phyloP scores from a whole-genome alignment of 2,329 filamentous ascomycete genomes.

The Aspergillus sp. region DNA sequence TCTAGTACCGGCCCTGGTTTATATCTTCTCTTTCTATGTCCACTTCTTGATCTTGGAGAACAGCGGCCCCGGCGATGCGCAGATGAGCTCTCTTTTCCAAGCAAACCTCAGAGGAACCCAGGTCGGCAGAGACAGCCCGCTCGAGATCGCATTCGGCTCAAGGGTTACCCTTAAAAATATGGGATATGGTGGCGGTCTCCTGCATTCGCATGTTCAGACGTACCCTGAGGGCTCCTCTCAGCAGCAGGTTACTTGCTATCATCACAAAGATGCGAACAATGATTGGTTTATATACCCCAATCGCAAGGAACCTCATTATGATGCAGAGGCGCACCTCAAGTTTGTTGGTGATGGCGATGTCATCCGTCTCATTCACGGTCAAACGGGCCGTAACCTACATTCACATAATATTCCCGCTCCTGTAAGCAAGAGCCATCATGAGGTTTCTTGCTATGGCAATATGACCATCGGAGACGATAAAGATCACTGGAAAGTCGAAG shows the following conservation, averaged over 20 bases:
- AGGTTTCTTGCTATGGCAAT: conserved; percentile 96
- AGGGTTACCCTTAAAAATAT: conserved; percentile 96
- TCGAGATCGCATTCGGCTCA: conserved; percentile 88
- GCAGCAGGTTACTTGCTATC: conserved; percentile 98
- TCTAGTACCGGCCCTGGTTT: conserved; percentile 82
- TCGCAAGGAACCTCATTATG: conserved; percentile 71
- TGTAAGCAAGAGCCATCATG: conserved; percentile 81
- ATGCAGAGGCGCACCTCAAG: conserved; percentile 66
- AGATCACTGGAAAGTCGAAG: conserved; percentile 94
- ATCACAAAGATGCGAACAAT: conserved; percentile 99
- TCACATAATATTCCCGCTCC: conserved; percentile 89
- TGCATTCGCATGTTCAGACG: conserved; percentile 95
- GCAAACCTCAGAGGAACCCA: conserved; percentile 92
- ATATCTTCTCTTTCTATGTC: conserved; percentile 91
- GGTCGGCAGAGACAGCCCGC: conserved; percentile 89
- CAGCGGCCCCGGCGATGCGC: conserved; percentile 94
- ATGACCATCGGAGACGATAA: conserved; percentile 93
- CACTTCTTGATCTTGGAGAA: conserved; percentile 94
- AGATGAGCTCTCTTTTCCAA: conserved; percentile 99
- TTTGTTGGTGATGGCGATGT: conserved; percentile 76
- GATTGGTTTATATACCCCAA: conserved; percentile 99
- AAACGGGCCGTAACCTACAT: conserved; percentile 95
- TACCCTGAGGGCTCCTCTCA: conserved; percentile 91
- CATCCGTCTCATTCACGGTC: conserved; percentile 87
- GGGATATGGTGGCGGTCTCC: conserved; percentile 94